Conservation (phyloP, 164 flowering plant species). For the Amborella trichopoda region DNA sequence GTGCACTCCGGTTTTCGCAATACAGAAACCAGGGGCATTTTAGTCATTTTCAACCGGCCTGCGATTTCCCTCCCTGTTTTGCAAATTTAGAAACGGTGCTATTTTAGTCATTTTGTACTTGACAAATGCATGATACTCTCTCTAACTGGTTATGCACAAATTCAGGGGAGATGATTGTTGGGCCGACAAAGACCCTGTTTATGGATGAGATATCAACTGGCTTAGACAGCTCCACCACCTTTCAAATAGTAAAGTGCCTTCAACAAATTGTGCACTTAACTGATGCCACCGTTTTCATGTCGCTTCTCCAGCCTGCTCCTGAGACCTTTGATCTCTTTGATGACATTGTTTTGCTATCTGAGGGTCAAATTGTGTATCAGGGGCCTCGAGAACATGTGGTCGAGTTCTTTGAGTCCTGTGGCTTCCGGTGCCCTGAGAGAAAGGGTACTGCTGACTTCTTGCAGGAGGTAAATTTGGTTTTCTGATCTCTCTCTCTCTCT, state of each 20-base stretch:
- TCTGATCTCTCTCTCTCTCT: background rate
- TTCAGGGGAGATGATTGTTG: constrained; percentile 96
- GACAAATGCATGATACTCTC: too few species aligned
- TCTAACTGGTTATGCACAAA: too few species aligned
- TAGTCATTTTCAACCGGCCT: too few species aligned
- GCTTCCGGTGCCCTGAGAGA: constrained; percentile 80
- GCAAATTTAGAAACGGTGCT: too few species aligned
- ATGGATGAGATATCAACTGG: constrained; percentile 99
- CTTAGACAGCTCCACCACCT: constrained; percentile 95
- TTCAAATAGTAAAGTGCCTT: constrained; percentile 86
- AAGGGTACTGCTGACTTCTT: constrained; percentile 93
- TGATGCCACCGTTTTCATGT: constrained; percentile 75
- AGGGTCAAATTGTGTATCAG: constrained; percentile 83
- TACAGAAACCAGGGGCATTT: too few species aligned
- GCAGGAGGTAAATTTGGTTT: constrained; percentile 64
- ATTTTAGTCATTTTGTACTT: too few species aligned
- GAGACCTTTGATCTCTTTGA: constrained; percentile 93
- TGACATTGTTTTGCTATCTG: constrained; percentile 75
- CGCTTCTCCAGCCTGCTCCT: constrained; percentile 94
- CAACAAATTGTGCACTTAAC: constrained; percentile 86
- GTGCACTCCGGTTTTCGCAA: too few species aligned
- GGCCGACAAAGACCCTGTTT: constrained; percentile 82
- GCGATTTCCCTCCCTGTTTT: too few species aligned
- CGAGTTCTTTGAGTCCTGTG: constrained; percentile 74
- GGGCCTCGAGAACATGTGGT: constrained; percentile 77